Percentiles rank a stretch among this genome's conserved stretches.
These are phyloP conservation scores for Osmozyma mogii DNA, from an alignment of 805 yeast genomes.

Conservation along the genomic window DNA sequence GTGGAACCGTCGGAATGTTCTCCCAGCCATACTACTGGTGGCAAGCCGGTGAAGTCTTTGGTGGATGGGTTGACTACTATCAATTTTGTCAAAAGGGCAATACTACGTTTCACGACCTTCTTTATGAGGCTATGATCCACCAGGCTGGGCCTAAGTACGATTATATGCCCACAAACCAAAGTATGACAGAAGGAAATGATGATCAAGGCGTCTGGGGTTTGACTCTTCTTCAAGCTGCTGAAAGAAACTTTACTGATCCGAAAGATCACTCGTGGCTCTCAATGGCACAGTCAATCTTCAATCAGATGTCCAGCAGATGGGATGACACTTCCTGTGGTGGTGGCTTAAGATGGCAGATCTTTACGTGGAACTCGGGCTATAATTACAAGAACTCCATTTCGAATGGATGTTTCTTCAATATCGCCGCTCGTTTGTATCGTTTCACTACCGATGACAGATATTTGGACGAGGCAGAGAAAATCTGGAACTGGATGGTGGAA, in stretches of 20 bases:
- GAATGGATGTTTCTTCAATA: background rate
- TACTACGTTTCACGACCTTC: slow-evolving; percentile 18
- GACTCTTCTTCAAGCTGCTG: slow-evolving; percentile 40
- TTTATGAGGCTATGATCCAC: slow-evolving; percentile 33
- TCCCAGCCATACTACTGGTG: slow-evolving; percentile 43
- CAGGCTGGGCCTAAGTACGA: slow-evolving; percentile 36
- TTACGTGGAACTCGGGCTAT: slow-evolving; percentile 1
- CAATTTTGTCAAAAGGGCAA: slow-evolving; percentile 30
- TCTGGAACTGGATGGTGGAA: slow-evolving; percentile 6
- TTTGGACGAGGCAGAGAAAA: background rate
- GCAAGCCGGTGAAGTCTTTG: slow-evolving; percentile 47
- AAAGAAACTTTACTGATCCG: slow-evolving; percentile 24
- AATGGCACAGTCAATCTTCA: background rate
- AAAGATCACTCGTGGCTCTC: background rate
- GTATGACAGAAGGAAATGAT: slow-evolving; percentile 43
- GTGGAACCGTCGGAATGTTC: slow-evolving; percentile 43
- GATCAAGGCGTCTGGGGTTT: slow-evolving; percentile 49
- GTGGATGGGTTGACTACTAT: slow-evolving; percentile 36
- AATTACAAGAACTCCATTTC: background rate
- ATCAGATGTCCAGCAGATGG: background rate
- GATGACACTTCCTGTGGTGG: background rate
- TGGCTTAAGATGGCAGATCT: slow-evolving; percentile 1
- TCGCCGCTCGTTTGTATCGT: background rate
- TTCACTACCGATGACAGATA: background rate
- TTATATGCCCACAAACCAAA: slow-evolving; percentile 39